Conservation (phyloP, 352 stramenopile genomes). For the Globisporangium okanoganense region DNA sequence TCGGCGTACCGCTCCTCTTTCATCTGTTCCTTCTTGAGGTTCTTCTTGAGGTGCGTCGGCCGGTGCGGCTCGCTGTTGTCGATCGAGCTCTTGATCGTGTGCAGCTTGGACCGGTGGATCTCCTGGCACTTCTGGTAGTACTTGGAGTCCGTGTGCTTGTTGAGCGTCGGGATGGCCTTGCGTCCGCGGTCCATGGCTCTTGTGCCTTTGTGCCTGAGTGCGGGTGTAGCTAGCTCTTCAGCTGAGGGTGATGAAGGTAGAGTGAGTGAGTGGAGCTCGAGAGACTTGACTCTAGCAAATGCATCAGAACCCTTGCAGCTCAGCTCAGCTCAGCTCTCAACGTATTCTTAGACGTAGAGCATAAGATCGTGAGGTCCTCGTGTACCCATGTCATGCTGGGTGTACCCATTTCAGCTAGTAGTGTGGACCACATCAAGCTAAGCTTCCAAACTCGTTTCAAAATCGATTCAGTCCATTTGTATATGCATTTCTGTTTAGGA, state of each 20-base stretch:
- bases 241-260: constrained; percentile 3
- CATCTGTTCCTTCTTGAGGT: constrained; percentile 96
- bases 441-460: neutral
- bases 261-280: neutral
- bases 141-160: constrained; percentile 85
- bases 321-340: neutral
- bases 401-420: neutral
- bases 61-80: constrained; percentile 92
- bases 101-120: constrained; percentile 79
- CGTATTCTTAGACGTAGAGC: neutral
- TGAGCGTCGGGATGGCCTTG: constrained; percentile 83
- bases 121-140: constrained; percentile 87
- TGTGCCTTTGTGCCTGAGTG: neutral
- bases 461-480: neutral
- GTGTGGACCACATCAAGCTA: neutral
- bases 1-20: constrained; percentile 94
- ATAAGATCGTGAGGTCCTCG: neutral
- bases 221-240: neutral
- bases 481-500: neutral
- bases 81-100: constrained; percentile 91
- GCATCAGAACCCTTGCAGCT: neutral
- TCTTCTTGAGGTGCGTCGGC: constrained; percentile 91
- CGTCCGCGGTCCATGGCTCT: constrained; percentile 74
- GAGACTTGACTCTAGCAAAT: neutral
- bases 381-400: neutral